A percentile compares a stretch with the other conserved stretches of the same genome.
Evolutionary conservation across 148 eudicot species (phyloP).

Genomic region (Fagopyrum homotropicum): DNA sequence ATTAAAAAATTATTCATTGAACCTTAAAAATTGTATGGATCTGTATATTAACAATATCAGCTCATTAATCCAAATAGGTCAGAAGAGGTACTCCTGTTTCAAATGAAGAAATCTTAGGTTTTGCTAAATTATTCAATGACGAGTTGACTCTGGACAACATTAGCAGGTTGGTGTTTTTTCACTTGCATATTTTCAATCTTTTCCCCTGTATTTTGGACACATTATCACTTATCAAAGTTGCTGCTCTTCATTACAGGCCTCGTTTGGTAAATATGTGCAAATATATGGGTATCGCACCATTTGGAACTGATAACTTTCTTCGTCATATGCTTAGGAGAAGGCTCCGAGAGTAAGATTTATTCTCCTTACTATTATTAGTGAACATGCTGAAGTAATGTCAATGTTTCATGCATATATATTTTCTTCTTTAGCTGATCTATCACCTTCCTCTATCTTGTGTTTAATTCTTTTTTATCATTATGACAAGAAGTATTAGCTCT

Average conservation of each 20-base stretch:
- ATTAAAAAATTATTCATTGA: neutral
- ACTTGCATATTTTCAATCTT: neutral
- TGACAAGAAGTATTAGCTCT: neutral
- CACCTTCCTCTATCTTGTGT: neutral
- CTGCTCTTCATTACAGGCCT: conserved; percentile 37
- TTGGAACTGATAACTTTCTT: conserved; percentile 75
- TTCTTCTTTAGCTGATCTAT: neutral
- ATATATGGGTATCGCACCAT: conserved; percentile 77
- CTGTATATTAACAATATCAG: neutral
- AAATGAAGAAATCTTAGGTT: conserved; percentile 68
- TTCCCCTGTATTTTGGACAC: neutral
- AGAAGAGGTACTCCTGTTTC: conserved; percentile 72
- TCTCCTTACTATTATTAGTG: neutral
- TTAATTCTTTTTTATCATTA: neutral
- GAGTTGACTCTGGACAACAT: conserved; percentile 83
- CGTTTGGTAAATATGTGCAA: conserved; percentile 88
- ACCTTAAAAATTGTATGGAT: neutral
- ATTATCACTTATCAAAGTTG: conserved; percentile 2
- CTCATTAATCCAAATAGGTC: conserved; percentile 33
- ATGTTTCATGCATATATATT: neutral
- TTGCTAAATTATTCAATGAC: conserved; percentile 82
- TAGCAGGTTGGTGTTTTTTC: conserved; percentile 50
- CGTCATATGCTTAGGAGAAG: conserved; percentile 76
- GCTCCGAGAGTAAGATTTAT: conserved; percentile 48
- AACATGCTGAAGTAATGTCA: neutral